Evolutionary conservation across 345 rosid genomes (phyloP).

Genomic region (Boechera stricta): DNA sequence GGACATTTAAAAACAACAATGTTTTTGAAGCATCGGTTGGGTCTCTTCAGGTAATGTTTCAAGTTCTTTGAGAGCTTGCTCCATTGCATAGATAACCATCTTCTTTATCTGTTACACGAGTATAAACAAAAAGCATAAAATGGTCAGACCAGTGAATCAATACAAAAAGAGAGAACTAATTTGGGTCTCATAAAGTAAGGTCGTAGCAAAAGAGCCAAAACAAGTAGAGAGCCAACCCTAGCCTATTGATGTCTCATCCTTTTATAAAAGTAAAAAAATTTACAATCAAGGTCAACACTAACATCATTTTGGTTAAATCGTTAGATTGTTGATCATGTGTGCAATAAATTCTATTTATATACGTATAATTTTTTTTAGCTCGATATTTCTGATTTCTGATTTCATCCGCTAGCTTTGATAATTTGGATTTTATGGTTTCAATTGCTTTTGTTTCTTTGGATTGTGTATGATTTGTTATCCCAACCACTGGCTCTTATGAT

Average conservation of each 20-base stretch:
- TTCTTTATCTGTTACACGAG: conserved; percentile 66
- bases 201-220: background rate
- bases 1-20: background rate
- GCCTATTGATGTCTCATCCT: background rate
- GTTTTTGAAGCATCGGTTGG: background rate
- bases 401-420: too few species aligned
- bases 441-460: too few species aligned
- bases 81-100: conserved; percentile 72
- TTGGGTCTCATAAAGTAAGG: background rate
- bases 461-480: too few species aligned
- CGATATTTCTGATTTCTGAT: too few species aligned
- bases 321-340: too few species aligned
- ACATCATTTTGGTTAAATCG: too few species aligned
- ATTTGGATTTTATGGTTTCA: too few species aligned
- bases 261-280: background rate
- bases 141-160: background rate
- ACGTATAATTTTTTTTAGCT: too few species aligned
- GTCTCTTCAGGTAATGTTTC: conserved; percentile 10
- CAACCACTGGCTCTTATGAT: background rate
- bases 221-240: background rate
- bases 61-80: conserved; percentile 45
- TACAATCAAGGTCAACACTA: background rate
- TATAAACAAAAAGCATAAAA: conserved; percentile 12
- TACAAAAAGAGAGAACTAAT: background rate
- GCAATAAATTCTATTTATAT: too few species aligned